These are phyloP conservation scores for Lonicera japonica DNA, from an alignment of 129 eudicot genomes.

Conservation along the genomic window DNA sequence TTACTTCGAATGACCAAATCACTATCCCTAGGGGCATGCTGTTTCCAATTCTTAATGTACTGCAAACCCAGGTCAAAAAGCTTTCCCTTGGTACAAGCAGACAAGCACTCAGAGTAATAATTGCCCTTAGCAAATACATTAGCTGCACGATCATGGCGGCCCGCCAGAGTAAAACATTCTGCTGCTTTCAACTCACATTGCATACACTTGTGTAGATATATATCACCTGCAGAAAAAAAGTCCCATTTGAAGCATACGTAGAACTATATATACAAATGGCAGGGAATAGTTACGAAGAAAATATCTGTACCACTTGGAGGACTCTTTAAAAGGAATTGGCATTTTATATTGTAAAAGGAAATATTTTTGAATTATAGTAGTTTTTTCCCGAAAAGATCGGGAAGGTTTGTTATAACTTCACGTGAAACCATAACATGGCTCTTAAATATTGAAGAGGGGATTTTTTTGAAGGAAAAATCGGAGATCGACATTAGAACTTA, in stretches of 20 bases:
- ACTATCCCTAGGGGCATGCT: constrained; percentile 6
- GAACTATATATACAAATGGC: too few species aligned
- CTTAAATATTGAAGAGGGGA: too few species aligned
- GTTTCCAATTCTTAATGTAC: constrained; percentile 51
- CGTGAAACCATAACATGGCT: too few species aligned
- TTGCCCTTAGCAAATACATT: constrained; percentile 48
- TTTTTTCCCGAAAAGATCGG: too few species aligned
- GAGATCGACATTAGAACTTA: too few species aligned
- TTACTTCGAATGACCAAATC: neutral
- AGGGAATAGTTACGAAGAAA: too few species aligned
- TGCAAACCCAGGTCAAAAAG: constrained; percentile 33
- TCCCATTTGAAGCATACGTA: neutral
- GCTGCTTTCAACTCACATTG: constrained; percentile 44
- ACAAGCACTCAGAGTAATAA: constrained; percentile 42
- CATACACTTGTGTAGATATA: constrained; percentile 33
- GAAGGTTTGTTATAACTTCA: too few species aligned
- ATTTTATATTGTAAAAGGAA: too few species aligned
- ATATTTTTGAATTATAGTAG: too few species aligned
- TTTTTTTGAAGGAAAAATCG: too few species aligned
- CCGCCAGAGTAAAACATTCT: constrained; percentile 61
- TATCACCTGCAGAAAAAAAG: constrained; percentile 22
- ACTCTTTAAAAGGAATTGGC: too few species aligned
- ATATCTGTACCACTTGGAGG: neutral
- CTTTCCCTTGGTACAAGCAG: constrained; percentile 56
- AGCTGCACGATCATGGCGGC: constrained; percentile 47